A percentile compares a stretch with the other conserved stretches of the same genome.
Evolutionary conservation across 495 filamentous ascomycete species (phyloP).

Genomic region (Lasiosphaeria hispida): DNA sequence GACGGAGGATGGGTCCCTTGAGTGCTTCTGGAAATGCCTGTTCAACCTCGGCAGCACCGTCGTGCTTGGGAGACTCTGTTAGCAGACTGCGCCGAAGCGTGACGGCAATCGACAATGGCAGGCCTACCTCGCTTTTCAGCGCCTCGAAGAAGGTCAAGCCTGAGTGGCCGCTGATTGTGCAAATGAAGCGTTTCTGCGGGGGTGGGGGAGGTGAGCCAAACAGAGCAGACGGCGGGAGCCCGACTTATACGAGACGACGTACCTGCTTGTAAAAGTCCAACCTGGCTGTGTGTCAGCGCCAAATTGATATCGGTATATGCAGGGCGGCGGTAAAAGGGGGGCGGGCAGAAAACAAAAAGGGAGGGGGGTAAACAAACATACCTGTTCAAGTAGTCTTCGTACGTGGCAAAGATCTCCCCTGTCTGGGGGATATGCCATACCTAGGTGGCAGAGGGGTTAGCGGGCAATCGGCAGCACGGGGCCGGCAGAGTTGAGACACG

Average conservation of each 20-base stretch:
- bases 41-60: conserved; percentile 85
- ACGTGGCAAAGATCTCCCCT: conserved; percentile 82
- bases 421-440: conserved; percentile 90
- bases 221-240: neutral
- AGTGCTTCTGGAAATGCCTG: conserved; percentile 87
- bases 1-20: conserved; percentile 83
- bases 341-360: neutral
- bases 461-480: conserved; percentile 8
- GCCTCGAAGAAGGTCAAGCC: conserved; percentile 93
- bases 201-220: conserved; percentile 17
- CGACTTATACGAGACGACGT: conserved; percentile 25
- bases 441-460: conserved; percentile 44
- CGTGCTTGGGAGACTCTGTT: conserved; percentile 53
- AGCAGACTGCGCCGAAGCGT: neutral
- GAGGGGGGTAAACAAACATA: conserved; percentile 39
- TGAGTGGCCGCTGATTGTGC: conserved; percentile 91
- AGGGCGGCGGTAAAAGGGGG: too few species aligned
- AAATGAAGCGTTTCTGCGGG: conserved; percentile 78
- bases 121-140: conserved; percentile 82
- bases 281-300: conserved; percentile 44
- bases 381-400: conserved; percentile 84
- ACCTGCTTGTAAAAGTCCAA: conserved; percentile 94
- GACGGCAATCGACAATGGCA: neutral
- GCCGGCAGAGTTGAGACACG: neutral
- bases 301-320: conserved; percentile 6